phyloP scores from a whole-genome alignment of 2,329 filamentous ascomycete genomes.

The Fusarium kyushuense region DNA sequence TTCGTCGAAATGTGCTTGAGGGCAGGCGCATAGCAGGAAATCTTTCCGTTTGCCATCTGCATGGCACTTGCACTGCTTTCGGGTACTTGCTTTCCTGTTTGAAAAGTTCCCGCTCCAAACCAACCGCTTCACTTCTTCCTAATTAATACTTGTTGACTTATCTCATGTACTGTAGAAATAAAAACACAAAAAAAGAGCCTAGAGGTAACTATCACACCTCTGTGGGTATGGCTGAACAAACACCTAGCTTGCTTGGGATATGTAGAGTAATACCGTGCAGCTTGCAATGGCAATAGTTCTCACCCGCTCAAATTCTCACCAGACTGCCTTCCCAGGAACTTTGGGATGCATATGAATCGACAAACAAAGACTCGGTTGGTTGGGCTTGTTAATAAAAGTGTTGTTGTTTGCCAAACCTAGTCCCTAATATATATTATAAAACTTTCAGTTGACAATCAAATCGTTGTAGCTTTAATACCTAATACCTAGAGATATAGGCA shows the following conservation, averaged over 20 bases:
- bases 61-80: slow-evolving; percentile 7
- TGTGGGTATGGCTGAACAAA: neutral
- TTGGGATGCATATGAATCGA: neutral
- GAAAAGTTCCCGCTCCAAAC: neutral
- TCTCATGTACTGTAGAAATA: too few relatives aligned
- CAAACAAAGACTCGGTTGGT: neutral
- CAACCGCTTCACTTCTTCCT: neutral
- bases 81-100: slow-evolving; percentile 5
- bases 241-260: neutral
- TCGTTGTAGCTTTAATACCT: too few relatives aligned
- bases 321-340: neutral
- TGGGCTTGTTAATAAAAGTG: neutral
- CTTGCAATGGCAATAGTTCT: neutral
- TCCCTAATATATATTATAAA: neutral
- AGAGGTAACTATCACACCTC: neutral
- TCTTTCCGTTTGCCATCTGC: slow-evolving; percentile 17
- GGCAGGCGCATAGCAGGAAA: neutral
- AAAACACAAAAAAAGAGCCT: neutral
- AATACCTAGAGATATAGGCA: neutral
- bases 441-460: neutral
- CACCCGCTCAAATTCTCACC: neutral
- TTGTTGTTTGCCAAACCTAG: neutral
- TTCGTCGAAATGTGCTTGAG: neutral
- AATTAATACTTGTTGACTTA: neutral
- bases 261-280: neutral